These are phyloP conservation scores for Psophocarpus tetragonolobus DNA, from an alignment of 306 rosid genomes.

Conservation along the genomic window DNA sequence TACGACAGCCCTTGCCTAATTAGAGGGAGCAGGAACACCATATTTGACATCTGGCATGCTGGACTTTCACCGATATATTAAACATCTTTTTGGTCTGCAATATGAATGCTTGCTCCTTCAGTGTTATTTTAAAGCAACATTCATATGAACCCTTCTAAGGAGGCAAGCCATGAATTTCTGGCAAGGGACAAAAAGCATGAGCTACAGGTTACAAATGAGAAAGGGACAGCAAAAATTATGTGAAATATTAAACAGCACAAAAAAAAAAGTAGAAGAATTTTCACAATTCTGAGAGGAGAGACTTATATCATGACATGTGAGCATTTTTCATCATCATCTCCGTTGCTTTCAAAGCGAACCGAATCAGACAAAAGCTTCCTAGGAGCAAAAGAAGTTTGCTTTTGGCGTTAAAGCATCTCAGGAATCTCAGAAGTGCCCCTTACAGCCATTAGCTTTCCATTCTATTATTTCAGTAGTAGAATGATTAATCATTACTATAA, in stretches of 20 bases:
- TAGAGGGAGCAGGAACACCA: constrained; percentile 20
- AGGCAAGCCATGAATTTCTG: constrained; percentile 72
- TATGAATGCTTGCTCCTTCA: constrained; percentile 19
- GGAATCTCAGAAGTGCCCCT: constrained; percentile 64
- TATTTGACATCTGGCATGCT: constrained; percentile 25
- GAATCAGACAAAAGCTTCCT: constrained; percentile 70
- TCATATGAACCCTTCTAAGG: constrained; percentile 54
- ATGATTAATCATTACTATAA: constrained; percentile 55
- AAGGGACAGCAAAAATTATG: constrained; percentile 47
- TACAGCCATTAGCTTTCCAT: constrained; percentile 47
- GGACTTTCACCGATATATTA: constrained; percentile 18
- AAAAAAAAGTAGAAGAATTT: constrained; percentile 23
- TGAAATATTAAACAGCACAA: constrained; percentile 26
- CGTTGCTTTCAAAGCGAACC: constrained; percentile 50
- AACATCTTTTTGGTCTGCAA: constrained; percentile 29
- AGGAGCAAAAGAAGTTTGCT: constrained; percentile 64
- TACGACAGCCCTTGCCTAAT: constrained; percentile 14
- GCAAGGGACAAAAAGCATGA: constrained; percentile 65
- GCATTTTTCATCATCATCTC: constrained; percentile 56
- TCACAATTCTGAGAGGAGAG: constrained; percentile 31
- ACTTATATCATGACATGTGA: constrained; percentile 46
- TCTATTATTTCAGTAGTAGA: constrained; percentile 58
- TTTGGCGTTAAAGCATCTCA: constrained; percentile 53
- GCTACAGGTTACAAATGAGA: constrained; percentile 48
- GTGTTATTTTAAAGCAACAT: constrained; percentile 43